Base-by-base conservation (phyloP, 345 rosid species). In the Melaleuca alternifolia region DNA sequence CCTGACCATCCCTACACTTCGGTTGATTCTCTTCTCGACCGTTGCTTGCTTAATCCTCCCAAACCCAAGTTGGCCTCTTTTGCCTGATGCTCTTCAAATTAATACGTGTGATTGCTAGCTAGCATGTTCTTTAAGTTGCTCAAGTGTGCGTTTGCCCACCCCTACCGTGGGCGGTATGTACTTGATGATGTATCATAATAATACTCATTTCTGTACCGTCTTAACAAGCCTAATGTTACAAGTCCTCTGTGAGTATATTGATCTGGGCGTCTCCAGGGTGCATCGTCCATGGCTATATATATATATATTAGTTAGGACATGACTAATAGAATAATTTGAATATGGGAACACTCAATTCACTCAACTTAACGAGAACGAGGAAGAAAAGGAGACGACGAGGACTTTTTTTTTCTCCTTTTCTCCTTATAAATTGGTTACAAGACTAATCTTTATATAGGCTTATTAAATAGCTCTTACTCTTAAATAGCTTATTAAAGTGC, bases 1-100 rank as follows among this genome's bases (percentile, higher is more conserved):
- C 88, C 91, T 4, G 91, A 90, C 6, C 87, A 90, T 85, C 83
- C 86, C 10, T 90, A 91, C 84, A 92, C 91, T 13, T 79, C 90
- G 6, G 84, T 92, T 61, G 91, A 89, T 52, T n/a, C 48, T 33
- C 84, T 89, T 26, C 89, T 91, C 5, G 87, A 91, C 84, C 56
- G 77, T 20, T 91, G 86, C 89, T 51, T 91, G 84, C 82, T 86
- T 51, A 86, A 75, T 21, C 91, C 94, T 10, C 85, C 85, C 9
- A 62, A 82, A 7, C 87, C 90, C 54, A 90, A 89, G 76, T 61
- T 82, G 46, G 85, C 94, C 15, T 20, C 93, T 7, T 90, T 91
- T 59, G 87, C 71, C 76, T 84, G 86, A 84, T 76, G 11, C 79
- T 65, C 46, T 8, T 65, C 46, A 0, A n/a, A 59, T 59, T 26